These are phyloP conservation scores for Rhodotorula sp. DNA, from an alignment of 1,284 basidiomycete species.

Conservation along the genomic window DNA sequence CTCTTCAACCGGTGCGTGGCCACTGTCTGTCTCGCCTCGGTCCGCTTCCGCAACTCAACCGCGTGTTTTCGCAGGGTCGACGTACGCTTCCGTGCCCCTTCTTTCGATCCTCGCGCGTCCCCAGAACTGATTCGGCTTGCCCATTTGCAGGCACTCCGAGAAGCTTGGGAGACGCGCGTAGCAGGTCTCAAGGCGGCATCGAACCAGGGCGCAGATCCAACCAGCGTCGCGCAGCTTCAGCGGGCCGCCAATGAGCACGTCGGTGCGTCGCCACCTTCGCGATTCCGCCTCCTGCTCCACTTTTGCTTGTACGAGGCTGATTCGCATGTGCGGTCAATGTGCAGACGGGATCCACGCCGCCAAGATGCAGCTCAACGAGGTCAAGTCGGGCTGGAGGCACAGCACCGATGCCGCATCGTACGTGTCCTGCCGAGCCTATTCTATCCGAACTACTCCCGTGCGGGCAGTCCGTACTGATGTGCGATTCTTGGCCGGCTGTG, in stretches of 20 bases:
- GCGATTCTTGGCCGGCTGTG: too few relatives aligned
- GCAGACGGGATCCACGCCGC: constrained; percentile 38
- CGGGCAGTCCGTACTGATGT: not conserved
- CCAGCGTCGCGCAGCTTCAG: constrained; percentile 8
- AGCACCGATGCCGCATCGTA: constrained; percentile 34
- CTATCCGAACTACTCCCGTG: too few relatives aligned
- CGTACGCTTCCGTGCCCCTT: constrained; percentile 13
- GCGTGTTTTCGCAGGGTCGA: constrained; percentile 9
- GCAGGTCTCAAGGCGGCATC: constrained; percentile 13
- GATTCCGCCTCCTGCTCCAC: not conserved
- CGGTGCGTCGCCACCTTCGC: constrained; percentile 15
- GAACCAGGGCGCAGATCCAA: constrained; percentile 34
- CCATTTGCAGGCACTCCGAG: constrained; percentile 22
- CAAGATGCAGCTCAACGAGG: constrained; percentile 37
- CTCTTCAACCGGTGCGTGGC: constrained; percentile 13
- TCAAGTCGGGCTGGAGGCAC: constrained; percentile 35
- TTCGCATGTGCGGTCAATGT: not conserved
- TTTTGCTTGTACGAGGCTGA: not conserved
- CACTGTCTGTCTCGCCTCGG: too few relatives aligned
- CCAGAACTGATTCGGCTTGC: not conserved
- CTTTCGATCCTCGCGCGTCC: not conserved
- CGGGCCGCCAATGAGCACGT: constrained; percentile 23
- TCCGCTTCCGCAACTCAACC: not conserved
- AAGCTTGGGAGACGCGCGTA: constrained; percentile 34
- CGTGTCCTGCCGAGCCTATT: not conserved